Conservation (phyloP, 257 asterid species). For the Nicotiana knightiana region DNA sequence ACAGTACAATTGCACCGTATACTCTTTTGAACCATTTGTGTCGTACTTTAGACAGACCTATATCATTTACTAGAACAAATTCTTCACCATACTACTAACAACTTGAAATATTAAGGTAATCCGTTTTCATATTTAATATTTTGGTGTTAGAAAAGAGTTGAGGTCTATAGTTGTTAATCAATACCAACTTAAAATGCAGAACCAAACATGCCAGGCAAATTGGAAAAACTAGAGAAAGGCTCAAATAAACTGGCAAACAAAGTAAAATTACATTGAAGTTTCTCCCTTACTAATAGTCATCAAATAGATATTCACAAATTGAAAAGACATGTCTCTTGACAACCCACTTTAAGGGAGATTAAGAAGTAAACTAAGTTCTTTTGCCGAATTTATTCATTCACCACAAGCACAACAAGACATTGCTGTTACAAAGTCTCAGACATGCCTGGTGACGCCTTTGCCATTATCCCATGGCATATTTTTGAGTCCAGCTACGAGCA, state of each 20-base stretch:
- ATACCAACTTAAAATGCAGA: neutral
- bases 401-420: conserved; percentile 20
- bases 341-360: conserved; percentile 10
- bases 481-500: conserved; percentile 92
- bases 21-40: neutral
- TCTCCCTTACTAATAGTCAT: conserved; percentile 16
- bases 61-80: too few species aligned
- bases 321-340: conserved; percentile 16
- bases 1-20: too few species aligned
- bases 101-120: too few species aligned
- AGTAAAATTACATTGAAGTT: conserved; percentile 24
- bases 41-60: neutral
- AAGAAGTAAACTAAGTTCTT: neutral
- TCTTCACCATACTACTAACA: neutral
- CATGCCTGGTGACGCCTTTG: conserved; percentile 7
- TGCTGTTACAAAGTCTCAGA: conserved; percentile 15
- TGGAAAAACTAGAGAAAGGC: neutral
- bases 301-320: conserved; percentile 40
- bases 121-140: neutral
- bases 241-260: conserved; percentile 8
- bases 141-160: neutral
- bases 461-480: conserved; percentile 70
- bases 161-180: neutral
- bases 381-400: conserved; percentile 22
- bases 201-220: neutral